Evolutionary conservation across 1,284 basidiomycete genomes (phyloP).

Genomic region (Ceratobasidium sp.): DNA sequence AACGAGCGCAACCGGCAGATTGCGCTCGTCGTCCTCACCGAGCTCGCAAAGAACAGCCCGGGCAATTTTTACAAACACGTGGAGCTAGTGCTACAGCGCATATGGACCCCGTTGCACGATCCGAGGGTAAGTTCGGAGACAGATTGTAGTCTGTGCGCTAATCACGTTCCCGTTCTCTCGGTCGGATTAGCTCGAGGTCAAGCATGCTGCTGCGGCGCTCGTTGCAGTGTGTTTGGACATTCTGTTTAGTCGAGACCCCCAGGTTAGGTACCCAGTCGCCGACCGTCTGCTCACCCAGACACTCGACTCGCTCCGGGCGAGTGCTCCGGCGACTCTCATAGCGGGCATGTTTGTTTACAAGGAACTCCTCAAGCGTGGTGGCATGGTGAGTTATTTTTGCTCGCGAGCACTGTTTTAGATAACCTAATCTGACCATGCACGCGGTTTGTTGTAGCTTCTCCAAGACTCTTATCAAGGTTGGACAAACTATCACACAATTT

Average conservation of each 20-base stretch:
- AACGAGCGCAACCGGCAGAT: slow-evolving; percentile 25
- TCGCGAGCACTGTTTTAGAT: neutral
- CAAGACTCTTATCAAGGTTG: slow-evolving; percentile 32
- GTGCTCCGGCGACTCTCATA: slow-evolving; percentile 14
- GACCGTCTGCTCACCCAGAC: slow-evolving; percentile 8
- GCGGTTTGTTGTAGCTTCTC: slow-evolving; percentile 11
- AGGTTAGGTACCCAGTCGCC: slow-evolving; percentile 23
- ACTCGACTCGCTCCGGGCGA: slow-evolving; percentile 29
- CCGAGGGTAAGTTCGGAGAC: slow-evolving; percentile 17
- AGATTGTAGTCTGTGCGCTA: slow-evolving; percentile 6
- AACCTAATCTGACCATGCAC: neutral
- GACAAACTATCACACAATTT: neutral
- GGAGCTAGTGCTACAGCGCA: slow-evolving; percentile 85
- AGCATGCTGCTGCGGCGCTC: slow-evolving; percentile 31
- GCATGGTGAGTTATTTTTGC: slow-evolving; percentile 18
- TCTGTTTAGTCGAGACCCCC: slow-evolving; percentile 20
- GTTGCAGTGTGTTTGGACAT: slow-evolving; percentile 30
- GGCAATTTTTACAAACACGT: slow-evolving; percentile 88
- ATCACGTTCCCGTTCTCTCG: neutral
- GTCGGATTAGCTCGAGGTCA: slow-evolving; percentile 15
- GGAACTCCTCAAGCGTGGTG: slow-evolving; percentile 25
- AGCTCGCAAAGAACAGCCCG: slow-evolving; percentile 81
- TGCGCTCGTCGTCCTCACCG: slow-evolving; percentile 22
- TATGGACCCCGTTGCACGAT: slow-evolving; percentile 78
- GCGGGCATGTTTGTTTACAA: slow-evolving; percentile 30